Evolutionary conservation across 768 basidiomycete genomes (phyloP), one percentile per base, ranked within the genome.

Genomic region (Mycena latifolia): DNA sequence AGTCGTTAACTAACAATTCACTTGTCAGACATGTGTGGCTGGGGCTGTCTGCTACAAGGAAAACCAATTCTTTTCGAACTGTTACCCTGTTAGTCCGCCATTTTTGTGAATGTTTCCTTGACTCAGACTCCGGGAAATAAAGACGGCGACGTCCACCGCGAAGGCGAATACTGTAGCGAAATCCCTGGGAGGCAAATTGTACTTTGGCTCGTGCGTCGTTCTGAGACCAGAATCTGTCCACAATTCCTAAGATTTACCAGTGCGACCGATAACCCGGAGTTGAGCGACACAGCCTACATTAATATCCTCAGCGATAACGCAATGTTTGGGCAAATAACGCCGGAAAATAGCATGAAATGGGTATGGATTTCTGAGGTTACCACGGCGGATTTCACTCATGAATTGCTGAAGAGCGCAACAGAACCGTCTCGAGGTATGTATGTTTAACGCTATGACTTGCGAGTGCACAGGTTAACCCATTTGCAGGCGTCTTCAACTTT

Each of bases 291-390:
- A 0, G 65, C 78, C 4, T 83, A 83, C 70, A 72, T 73, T 25
- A 74, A 77, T 4, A 79, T 78, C 46, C 77, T 84, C 11, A 72
- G 69, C 54, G 73, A 82, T 66, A 71, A 35, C 61, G 69, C 69
- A 27, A 69, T 77, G 58, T 83, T 83, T 61, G 82, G 82, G 9
- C 82, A 83, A 65, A 76, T 83, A 64, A 83, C 82, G 0, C 81
- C 83, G 2, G 77, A 63, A 20, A n/a, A n/a, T n/a, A 82, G 78
- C 67, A 79, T 86, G 85, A 86, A 86, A 81, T 87, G 85, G 85
- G 85, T 84, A 65, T 29, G 75, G 63, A 37, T 43, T 37, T n/a
- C 7, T 22, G 17, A 3, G 17, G 24, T 50, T 28, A 20, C 39
- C 3, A n/a, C 39, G 9, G 53, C 1, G 53, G 22, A 27, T 5